Evolutionary conservation across 2,329 filamentous ascomycete genomes (phyloP), one percentile per base, ranked within the genome.

Genomic region (Phyllosticta citrichinensis): DNA sequence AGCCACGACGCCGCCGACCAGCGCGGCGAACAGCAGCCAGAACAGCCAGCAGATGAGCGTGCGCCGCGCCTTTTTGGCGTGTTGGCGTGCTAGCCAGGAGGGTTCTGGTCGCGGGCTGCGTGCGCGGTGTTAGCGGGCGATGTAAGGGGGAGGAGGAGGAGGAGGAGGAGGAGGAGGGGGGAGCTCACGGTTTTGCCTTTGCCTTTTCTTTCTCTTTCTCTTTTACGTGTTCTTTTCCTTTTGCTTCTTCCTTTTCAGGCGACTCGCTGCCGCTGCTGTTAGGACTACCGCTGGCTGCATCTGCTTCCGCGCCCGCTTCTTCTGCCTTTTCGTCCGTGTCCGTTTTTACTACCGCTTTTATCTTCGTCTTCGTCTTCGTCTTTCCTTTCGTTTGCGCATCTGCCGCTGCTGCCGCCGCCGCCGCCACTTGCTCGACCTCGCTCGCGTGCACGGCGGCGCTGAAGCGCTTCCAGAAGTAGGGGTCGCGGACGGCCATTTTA

Each of bases 391-490:
- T 60, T 17, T 56, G 56, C 56, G 61, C 60, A 61, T 62, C n/a
- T 20, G 47, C 27, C 9, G 2, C 27, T n/a, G 58, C 60, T 56
- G 69, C 64, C 20, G 22, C 17, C 59, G 50, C 11, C 62, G 30
- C 27, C 58, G 58, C 27, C 55, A 40, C 56, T 55, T 20, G 54
- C 47, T 56, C 24, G 51, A 11, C 40, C 35, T 27, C 47, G 51
- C 57, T 64, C 57, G 77, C 70, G 67, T 83, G 82, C 1, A 83
- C 80, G 47, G 83, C 83, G 57, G 76, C 70, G 62, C 80, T 82
- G 74, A 85, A 85, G 66, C 82, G 80, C 61, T 78, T 77, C 83
- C 82, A 85, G 73, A 85, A 85, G 56, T 75, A 76, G 24, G 82
- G 82, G 67, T 85, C 83, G 64, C 77, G 78, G 62, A 81, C 76